Evolutionary conservation across 2,329 filamentous ascomycete species (phyloP).

Genomic region (Pseudogymnoascus sp.): DNA sequence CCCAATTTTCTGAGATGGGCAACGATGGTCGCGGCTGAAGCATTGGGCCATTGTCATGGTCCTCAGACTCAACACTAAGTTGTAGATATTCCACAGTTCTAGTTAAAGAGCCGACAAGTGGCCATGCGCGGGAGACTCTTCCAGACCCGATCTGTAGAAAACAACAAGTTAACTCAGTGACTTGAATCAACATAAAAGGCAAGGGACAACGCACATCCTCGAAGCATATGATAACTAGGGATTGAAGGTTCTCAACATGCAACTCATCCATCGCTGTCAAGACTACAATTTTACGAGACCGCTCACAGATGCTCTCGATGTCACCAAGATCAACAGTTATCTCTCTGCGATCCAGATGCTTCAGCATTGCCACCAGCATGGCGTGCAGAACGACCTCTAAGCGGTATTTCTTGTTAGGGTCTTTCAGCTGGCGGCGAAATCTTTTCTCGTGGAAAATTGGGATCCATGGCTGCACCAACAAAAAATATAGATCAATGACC

Average conservation of each 20-base stretch:
- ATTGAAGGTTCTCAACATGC: constrained; percentile 9
- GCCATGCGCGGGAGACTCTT: constrained; percentile 17
- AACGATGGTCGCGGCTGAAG: constrained; percentile 25
- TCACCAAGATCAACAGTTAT: not conserved
- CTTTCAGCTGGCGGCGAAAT: constrained; percentile 11
- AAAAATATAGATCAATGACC: constrained; percentile 15
- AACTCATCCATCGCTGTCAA: constrained; percentile 10
- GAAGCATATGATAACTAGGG: constrained; percentile 25
- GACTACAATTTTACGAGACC: constrained; percentile 10
- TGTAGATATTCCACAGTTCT: constrained; percentile 23
- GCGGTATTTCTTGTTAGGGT: constrained; percentile 10
- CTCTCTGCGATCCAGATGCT: not conserved
- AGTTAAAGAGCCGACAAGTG: constrained; percentile 21
- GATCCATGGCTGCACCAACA: constrained; percentile 17
- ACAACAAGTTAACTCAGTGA: not conserved
- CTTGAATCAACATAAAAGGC: not conserved
- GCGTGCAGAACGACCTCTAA: constrained; percentile 20
- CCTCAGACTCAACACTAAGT: constrained; percentile 16
- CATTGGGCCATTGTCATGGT: constrained; percentile 17
- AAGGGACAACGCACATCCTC: constrained; percentile 24
- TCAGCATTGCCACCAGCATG: constrained; percentile 13
- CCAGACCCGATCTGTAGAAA: constrained; percentile 19
- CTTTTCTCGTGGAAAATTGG: constrained; percentile 16
- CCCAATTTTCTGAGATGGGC: constrained; percentile 22
- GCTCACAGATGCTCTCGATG: not conserved